Evolutionary conservation across 805 yeast genomes (phyloP).

Genomic region (Dipodascopsis uninucleata): DNA sequence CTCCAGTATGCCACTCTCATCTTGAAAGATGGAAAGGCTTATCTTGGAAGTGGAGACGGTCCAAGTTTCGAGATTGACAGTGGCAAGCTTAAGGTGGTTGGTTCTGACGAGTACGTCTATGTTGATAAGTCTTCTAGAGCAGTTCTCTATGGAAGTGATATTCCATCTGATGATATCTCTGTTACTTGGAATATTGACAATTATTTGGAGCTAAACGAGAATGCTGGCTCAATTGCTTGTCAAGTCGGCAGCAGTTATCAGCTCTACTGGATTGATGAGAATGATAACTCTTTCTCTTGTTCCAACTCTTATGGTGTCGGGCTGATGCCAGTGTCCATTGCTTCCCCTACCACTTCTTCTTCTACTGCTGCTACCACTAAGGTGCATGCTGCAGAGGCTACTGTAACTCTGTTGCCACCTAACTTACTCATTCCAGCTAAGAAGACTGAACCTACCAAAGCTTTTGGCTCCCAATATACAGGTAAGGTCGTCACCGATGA

Average conservation of each 20-base stretch:
- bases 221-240: conserved; percentile 13
- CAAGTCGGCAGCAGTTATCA: conserved; percentile 3
- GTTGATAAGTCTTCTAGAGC: conserved; percentile 12
- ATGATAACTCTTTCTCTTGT: conserved; percentile 5
- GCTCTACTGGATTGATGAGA: conserved; percentile 17
- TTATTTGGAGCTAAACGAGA: conserved; percentile 11
- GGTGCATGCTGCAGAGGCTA: conserved; percentile 13
- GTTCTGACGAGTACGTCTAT: conserved; percentile 13
- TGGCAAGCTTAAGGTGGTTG: conserved; percentile 13
- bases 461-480: conserved; percentile 21
- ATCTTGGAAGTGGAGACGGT: conserved; percentile 2
- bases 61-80: conserved; percentile 2
- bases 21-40: conserved; percentile 11
- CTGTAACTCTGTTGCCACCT: conserved; percentile 21
- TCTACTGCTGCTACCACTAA: conserved; percentile 5
- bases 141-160: conserved; percentile 10
- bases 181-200: conserved; percentile 14
- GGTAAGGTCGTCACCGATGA: conserved; percentile 9
- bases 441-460: conserved; percentile 13
- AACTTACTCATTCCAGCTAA: conserved; percentile 22
- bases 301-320: conserved; percentile 1
- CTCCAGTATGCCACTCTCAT: conserved; percentile 17
- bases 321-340: conserved; percentile 1
- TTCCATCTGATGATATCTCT: conserved; percentile 6
- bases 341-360: conserved; percentile 5